Evolutionary conservation across 208 protist species (phyloP).

Genomic region (Leishmania lainsoni): DNA sequence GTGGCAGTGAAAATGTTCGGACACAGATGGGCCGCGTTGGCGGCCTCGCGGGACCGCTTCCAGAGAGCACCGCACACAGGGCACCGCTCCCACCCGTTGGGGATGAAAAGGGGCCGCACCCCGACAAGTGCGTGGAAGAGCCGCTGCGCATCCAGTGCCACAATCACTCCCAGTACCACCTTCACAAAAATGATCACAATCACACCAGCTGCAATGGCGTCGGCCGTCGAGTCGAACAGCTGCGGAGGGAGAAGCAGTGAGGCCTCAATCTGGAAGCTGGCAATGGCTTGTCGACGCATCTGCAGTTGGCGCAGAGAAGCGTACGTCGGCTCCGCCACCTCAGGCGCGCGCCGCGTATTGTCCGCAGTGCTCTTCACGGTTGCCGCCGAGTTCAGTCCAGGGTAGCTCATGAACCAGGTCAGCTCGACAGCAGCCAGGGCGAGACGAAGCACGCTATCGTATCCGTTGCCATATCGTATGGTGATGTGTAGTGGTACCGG

Average conservation of each 20-base stretch:
- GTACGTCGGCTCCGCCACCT: slow-evolving; percentile 27
- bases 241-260: slow-evolving; percentile 36
- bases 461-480: slow-evolving; percentile 53
- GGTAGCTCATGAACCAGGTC: slow-evolving; percentile 54
- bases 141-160: slow-evolving; percentile 53
- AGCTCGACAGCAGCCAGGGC: slow-evolving; percentile 46
- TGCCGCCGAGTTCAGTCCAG: slow-evolving; percentile 15
- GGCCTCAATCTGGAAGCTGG: slow-evolving; percentile 33
- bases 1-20: slow-evolving; percentile 24
- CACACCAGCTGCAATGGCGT: slow-evolving; percentile 17
- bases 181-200: slow-evolving; percentile 39
- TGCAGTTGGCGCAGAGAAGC: slow-evolving; percentile 28
- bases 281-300: slow-evolving; percentile 27
- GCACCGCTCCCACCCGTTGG: slow-evolving; percentile 59
- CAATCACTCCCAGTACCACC: slow-evolving; percentile 40
- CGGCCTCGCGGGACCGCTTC: slow-evolving; percentile 24
- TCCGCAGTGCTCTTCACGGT: slow-evolving; percentile 17
- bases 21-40: slow-evolving; percentile 28
- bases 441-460: slow-evolving; percentile 51
- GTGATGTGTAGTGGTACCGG: slow-evolving; percentile 36
- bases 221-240: slow-evolving; percentile 21
- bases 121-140: slow-evolving; percentile 71
- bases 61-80: slow-evolving; percentile 65
- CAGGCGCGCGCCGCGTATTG: not conserved
- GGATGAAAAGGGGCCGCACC: slow-evolving; percentile 57